Base-by-base conservation (phyloP, 1,139 yeast species). In the Geotrichum macrosporum region DNA sequence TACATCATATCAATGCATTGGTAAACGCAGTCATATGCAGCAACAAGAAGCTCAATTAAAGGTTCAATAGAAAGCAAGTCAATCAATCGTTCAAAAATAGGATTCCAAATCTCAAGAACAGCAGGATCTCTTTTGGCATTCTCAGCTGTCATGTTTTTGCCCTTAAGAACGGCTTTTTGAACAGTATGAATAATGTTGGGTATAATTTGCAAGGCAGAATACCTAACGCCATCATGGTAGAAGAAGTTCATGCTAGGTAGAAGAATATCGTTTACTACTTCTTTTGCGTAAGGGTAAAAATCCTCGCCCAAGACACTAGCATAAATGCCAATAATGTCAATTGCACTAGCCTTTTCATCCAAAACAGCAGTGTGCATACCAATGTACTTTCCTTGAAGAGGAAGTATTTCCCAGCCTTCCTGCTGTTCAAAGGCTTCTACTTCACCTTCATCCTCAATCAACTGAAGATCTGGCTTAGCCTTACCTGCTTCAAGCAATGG, bases 321-420 rank as follows among this genome's bases (percentile, higher is more conserved):
- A 62, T 94, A 92, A n/a, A 84, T 77, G 56, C 88, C 79, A 50
- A 92, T 73, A 50, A 92, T 72, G 61, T 92, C 96, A 73, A 92
- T 83, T 3, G 98, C 97, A 32, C 83, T 75, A 6, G 87, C 89
- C 68, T 94, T 92, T 56, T 89, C 97, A 61, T 92, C 98, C 53
- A 92, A 73, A 18, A 86, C 74, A 15, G 96, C 87, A 3, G 96
- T 87, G 63, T 89, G 95, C 46, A 92, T 88, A 20, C 97, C 98
- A 61, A 94, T 81, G 61, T 85, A 89, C 64, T 87, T 89, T 46
- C 98, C 98, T 24, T 89, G 81, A 34, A 88, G 71, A 56, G 87
- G 89, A 49, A 92, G 82, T 41, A 92, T 94, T 61, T 92, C 98
- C 94, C 96, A 92, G 53, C 89, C 96, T 43, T 89, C 95, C 58